Evolutionary conservation across 2,329 filamentous ascomycete species (phyloP).

Genomic region (Polychaeton citri): DNA sequence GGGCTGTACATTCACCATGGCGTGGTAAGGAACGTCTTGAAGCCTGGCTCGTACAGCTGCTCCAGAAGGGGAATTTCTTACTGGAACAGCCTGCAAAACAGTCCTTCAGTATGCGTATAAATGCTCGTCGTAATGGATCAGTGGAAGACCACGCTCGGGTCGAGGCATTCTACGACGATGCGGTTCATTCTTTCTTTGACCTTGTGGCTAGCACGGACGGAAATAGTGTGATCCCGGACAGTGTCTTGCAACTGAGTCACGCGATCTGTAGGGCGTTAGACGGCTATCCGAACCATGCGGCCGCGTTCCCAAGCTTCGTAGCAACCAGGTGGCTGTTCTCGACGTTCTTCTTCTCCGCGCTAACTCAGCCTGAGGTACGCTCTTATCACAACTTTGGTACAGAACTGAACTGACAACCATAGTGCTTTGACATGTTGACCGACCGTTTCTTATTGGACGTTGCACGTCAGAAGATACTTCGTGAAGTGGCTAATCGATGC

Average conservation of each 20-base stretch:
- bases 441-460: slow-evolving; percentile 89
- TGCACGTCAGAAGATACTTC: slow-evolving; percentile 61
- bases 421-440: slow-evolving; percentile 54
- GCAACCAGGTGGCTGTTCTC: slow-evolving; percentile 89
- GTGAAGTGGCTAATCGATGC: slow-evolving; percentile 66
- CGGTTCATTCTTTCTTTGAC: slow-evolving; percentile 69
- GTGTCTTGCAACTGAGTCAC: slow-evolving; percentile 70
- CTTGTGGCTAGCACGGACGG: slow-evolving; percentile 69
- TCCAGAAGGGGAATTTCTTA: slow-evolving; percentile 84
- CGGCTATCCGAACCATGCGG: slow-evolving; percentile 56
- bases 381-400: slow-evolving; percentile 1
- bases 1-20: slow-evolving; percentile 79
- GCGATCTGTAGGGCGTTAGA: slow-evolving; percentile 59
- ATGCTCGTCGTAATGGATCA: slow-evolving; percentile 54
- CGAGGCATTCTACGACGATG: slow-evolving; percentile 77
- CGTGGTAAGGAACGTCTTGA: slow-evolving; percentile 80
- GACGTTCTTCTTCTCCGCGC: slow-evolving; percentile 67
- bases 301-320: slow-evolving; percentile 62
- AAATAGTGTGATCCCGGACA: slow-evolving; percentile 71
- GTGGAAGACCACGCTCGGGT: slow-evolving; percentile 69
- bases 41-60: slow-evolving; percentile 85
- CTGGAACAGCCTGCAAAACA: slow-evolving; percentile 75
- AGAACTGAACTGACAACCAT: slow-evolving; percentile 18
- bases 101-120: slow-evolving; percentile 50
- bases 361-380: slow-evolving; percentile 75